Evolutionary conservation across 2,329 filamentous ascomycete species (phyloP).

Genomic region (Ceratocystis papillata): DNA sequence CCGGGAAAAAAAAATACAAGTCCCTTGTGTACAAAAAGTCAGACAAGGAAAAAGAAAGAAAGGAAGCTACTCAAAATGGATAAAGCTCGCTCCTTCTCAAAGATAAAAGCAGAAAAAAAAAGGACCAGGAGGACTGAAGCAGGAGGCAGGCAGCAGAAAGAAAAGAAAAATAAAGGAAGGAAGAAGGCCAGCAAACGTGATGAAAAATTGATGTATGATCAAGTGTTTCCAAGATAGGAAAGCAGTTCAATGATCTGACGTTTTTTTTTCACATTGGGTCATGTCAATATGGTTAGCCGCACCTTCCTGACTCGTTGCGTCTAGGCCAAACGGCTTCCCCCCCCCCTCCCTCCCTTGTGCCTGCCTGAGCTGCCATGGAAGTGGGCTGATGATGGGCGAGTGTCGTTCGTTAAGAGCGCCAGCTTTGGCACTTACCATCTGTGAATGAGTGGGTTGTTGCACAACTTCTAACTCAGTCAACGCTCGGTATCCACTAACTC

Average conservation of each 20-base stretch:
- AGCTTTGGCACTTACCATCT: conserved; percentile 13
- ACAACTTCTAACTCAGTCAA: background rate
- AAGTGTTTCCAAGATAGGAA: conserved; percentile 1
- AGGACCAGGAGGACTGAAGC: conserved; percentile 14
- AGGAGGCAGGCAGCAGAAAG: conserved; percentile 2
- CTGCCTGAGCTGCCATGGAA: conserved; percentile 19
- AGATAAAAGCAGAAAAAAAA: conserved; percentile 1
- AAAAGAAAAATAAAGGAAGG: background rate
- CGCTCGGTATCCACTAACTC: background rate
- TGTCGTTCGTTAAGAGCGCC: conserved; percentile 23
- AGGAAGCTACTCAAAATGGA: conserved; percentile 6
- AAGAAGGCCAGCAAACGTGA: background rate
- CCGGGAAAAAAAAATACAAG: conserved; percentile 8
- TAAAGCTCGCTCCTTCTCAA: conserved; percentile 5
- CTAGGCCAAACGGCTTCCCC: background rate
- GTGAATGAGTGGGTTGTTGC: conserved; percentile 6
- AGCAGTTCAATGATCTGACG: conserved; percentile 13
- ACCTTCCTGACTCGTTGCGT: conserved; percentile 13
- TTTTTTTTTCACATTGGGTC: background rate
- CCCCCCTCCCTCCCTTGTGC: background rate
- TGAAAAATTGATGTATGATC: background rate
- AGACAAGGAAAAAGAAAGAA: background rate
- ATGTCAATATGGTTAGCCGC: conserved; percentile 7
- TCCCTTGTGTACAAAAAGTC: conserved; percentile 3
- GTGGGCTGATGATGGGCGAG: conserved; percentile 24